These are phyloP conservation scores for Endocalyx cinctus DNA, from an alignment of 2,329 filamentous ascomycete species.

Conservation along the genomic window DNA sequence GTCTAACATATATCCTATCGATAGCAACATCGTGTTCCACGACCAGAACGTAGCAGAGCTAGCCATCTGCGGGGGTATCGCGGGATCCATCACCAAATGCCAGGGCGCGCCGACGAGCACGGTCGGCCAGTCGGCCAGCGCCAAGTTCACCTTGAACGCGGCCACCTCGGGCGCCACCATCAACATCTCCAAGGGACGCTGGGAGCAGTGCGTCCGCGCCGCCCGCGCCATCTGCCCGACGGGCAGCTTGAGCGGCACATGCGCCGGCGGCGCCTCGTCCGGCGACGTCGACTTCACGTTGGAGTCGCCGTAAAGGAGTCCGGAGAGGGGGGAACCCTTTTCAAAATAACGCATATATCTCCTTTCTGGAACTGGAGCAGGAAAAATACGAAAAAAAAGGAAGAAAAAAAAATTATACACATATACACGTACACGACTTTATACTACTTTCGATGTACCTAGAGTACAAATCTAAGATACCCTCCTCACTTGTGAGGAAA, in stretches of 20 bases:
- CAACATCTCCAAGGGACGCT: conserved; percentile 47
- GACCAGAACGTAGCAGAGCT: conserved; percentile 45
- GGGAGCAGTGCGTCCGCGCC: conserved; percentile 51
- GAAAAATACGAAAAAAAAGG: conserved; percentile 1
- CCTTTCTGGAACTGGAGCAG: conserved; percentile 13
- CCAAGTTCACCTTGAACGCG: conserved; percentile 42
- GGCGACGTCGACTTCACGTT: conserved; percentile 42
- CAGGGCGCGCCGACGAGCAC: conserved; percentile 39
- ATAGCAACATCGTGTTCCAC: conserved; percentile 41
- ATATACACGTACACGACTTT: conserved; percentile 5
- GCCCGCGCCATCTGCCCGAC: conserved; percentile 47
- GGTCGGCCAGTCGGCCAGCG: conserved; percentile 40
- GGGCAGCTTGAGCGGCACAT: conserved; percentile 42
- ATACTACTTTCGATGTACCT: conserved; percentile 2
- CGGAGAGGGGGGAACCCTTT: too few relatives aligned
- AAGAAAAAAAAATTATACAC: neutral
- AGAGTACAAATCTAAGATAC: neutral
- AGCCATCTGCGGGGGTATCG: conserved; percentile 48
- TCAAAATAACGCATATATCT: too few relatives aligned
- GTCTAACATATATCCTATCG: neutral
- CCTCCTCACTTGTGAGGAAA: too few relatives aligned
- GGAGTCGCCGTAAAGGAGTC: conserved; percentile 24
- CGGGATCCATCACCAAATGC: conserved; percentile 41
- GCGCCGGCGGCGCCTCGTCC: conserved; percentile 41
- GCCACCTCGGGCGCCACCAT: conserved; percentile 41